Percentiles rank a stretch among this genome's conserved stretches.
Evolutionary conservation across 2,329 filamentous ascomycete genomes (phyloP).

Genomic region (Xylaria sp.): DNA sequence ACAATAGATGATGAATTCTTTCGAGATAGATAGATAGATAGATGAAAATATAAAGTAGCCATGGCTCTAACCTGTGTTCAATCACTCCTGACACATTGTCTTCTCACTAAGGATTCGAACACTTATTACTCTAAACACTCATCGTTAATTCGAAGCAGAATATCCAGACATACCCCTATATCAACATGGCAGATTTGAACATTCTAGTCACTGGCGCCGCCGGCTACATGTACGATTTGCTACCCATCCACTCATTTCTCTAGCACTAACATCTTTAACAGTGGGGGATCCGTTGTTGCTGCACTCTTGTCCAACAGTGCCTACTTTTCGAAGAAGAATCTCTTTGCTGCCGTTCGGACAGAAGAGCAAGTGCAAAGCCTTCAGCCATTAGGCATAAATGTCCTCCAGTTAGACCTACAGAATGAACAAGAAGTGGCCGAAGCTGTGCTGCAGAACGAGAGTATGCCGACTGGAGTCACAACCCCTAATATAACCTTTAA

Average conservation of each 20-base stretch:
- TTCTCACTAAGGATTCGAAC: not conserved
- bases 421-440: constrained; percentile 41
- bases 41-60: not conserved
- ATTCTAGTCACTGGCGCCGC: constrained; percentile 43
- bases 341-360: constrained; percentile 50
- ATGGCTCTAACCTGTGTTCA: not conserved
- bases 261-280: not conserved
- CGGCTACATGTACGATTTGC: constrained; percentile 35
- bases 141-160: not conserved
- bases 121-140: not conserved
- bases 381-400: constrained; percentile 47
- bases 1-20: not conserved
- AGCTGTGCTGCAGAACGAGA: constrained; percentile 36
- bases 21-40: not conserved
- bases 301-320: constrained; percentile 44
- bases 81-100: not conserved
- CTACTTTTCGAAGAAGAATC: constrained; percentile 39
- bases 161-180: not conserved
- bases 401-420: constrained; percentile 48
- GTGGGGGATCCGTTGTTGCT: constrained; percentile 51
- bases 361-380: constrained; percentile 49
- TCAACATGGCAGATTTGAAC: constrained; percentile 40
- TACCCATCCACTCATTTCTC: not conserved
- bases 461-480: constrained; percentile 9
- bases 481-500: not conserved